These are phyloP conservation scores for Tuber borchii DNA, from an alignment of 495 filamentous ascomycete genomes.

Conservation along the genomic window DNA sequence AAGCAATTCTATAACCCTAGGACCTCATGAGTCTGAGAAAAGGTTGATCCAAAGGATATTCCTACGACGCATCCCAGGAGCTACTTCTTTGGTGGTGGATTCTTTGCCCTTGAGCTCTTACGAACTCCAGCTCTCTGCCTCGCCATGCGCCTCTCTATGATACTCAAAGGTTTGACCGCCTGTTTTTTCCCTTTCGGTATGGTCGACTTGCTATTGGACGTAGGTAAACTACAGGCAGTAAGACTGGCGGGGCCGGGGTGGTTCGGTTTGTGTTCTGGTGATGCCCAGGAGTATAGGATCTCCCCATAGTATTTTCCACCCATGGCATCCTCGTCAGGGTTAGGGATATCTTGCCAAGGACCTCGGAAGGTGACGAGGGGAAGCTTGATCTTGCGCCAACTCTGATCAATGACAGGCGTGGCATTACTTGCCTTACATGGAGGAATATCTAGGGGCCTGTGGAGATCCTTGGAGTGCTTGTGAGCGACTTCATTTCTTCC, in stretches of 20 bases:
- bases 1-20: background rate
- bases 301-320: background rate
- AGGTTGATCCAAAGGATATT: background rate
- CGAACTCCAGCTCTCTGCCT: background rate
- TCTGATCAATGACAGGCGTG: background rate
- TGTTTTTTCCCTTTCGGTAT: background rate
- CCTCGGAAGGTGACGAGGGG: background rate
- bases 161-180: background rate
- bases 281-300: background rate
- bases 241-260: background rate
- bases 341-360: background rate
- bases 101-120: background rate
- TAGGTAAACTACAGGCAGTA: background rate
- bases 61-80: background rate
- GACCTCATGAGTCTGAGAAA: background rate
- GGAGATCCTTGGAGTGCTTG: background rate
- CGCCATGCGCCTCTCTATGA: background rate
- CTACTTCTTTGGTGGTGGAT: background rate
- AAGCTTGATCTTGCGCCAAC: background rate
- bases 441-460: background rate
- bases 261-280: background rate
- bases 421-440: background rate
- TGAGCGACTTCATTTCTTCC: background rate
- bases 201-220: background rate
- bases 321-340: background rate